Base-by-base conservation (phyloP, 345 rosid species). In the Camelina neglecta region DNA sequence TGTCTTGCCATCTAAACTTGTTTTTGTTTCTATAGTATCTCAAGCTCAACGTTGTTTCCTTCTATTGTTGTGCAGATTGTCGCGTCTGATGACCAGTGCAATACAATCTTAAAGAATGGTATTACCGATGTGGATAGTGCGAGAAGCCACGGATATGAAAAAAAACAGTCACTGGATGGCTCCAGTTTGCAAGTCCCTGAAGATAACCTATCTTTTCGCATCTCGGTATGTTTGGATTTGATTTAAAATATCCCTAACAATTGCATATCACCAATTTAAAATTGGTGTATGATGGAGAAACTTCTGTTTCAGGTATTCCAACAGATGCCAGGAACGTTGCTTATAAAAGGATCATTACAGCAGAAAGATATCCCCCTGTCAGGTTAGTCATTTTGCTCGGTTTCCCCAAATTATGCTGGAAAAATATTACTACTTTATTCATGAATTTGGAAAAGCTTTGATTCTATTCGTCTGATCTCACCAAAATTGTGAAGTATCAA, bases 271-370 rank as follows among this genome's bases (percentile, higher is more conserved):
- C 36, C 1, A 16, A 16, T 50, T 26, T 51, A 9, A 39, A 42
- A 39, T 44, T 42, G 18, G 55, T 44, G 26, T 45, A 26, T 74
- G 68, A 76, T 51, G 71, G 42, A 9, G 26, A 7, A 24, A 26
- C 62, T 65, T 45, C 2, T 77, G 51, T 39, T 76, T 45, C 81
- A 91, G 92, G 91, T 91, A 38, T 93, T 89, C 73, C 93, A 89
- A 78, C 97, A 89, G 80, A 87, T 84, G 58, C 95, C 93, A 5
- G 98, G 96, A 54, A 77, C 97, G 54, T 83, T 90, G 72, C 85
- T 94, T 78, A 85, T 92, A 66, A 92, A 88, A 84, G 96, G 87
- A 75, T 88, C 93, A 42, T 75, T 88, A 74, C 89, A 72, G 81
- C 84, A 78, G 16, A 83, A 72, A 80, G 90, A 85, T 64, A 65